Percentiles rank a stretch among this genome's conserved stretches.
phyloP scores from a whole-genome alignment of 306 rosid genomes.

The Canavalia ensiformis region DNA sequence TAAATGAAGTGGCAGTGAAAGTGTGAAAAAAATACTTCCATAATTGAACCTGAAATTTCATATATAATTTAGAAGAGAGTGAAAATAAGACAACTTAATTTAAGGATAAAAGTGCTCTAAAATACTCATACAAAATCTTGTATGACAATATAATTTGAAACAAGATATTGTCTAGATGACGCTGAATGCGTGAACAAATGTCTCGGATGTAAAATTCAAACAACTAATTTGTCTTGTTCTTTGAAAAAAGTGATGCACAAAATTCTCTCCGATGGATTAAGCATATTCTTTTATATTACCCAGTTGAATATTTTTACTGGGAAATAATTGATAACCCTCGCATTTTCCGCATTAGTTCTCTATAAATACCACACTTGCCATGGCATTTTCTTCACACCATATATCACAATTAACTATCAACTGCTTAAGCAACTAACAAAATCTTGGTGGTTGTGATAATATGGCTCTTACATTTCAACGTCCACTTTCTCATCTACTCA shows the following conservation, averaged over 20 bases:
- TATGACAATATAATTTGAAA: background rate
- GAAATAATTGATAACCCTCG: background rate
- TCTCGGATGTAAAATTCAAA: slow-evolving; percentile 30
- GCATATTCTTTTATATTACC: slow-evolving; percentile 30
- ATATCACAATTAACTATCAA: slow-evolving; percentile 5
- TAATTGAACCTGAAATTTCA: too few species aligned
- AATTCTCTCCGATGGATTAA: background rate
- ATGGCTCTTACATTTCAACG: slow-evolving; percentile 44
- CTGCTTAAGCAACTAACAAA: slow-evolving; percentile 16
- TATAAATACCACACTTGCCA: slow-evolving; percentile 51
- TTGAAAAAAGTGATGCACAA: slow-evolving; percentile 19
- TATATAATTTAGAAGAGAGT: too few species aligned
- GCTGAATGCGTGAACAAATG: slow-evolving; percentile 12
- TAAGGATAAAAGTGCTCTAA: too few species aligned
- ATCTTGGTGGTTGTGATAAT: background rate
- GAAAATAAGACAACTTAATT: too few species aligned
- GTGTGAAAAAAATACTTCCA: too few species aligned
- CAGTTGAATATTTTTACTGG: slow-evolving; percentile 32
- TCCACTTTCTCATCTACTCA: slow-evolving; percentile 15
- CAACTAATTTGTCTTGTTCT: slow-evolving; percentile 38
- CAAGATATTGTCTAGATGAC: slow-evolving; percentile 8
- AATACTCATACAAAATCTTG: background rate
- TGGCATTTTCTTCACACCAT: slow-evolving; percentile 34
- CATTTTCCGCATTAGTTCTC: background rate
- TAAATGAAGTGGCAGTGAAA: too few species aligned